Base-by-base conservation (phyloP, 768 basidiomycete genomes). In the Podaxis sp. region DNA sequence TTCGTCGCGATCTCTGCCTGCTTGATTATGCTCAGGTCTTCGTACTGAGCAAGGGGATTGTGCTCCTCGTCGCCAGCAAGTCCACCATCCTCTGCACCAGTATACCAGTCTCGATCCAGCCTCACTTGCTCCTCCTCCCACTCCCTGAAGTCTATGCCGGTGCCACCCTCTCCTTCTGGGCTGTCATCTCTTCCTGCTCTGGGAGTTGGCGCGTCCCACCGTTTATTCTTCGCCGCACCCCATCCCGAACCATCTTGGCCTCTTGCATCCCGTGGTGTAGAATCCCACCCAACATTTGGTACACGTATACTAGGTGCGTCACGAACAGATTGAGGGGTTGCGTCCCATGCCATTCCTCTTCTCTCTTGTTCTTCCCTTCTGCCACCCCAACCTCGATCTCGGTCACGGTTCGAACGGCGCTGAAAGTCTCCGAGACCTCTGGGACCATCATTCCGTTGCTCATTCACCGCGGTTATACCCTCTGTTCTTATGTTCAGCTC, bases 81-180 rank as follows among this genome's bases (percentile, higher is more conserved):
- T 2, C 85, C 88, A 22, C 90, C 92, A 64, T 95, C 95, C 70
- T 95, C 96, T 24, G 91, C 93, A 50, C 91, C 89, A 57, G 87
- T 89, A 72, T 99, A 99, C 97, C 97, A 99, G 70, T 98, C 95
- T 28, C 97, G 82, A 74, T 99, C 97, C 70, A 98, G 71, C 63
- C 83, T 83, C 12, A 95, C 83, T 73, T 97, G 95, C 73, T 99
- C 97, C 69, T 98, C 96, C 74, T 98, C 97, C 97, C 96, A 99
- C 70, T 97, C 96, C 55, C 91, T 81, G 49, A 84, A 81, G 71
- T 95, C 91, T 30, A 96, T 74, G 7, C 84, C 86, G 20, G 85
- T 74, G 26, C 77, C 83, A 56, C 84, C 88, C 36, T 88, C 88
- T 52, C 80, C 86, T 51, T 91, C 90, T 5, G 88, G 87, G 65